Evolutionary conservation across 495 filamentous ascomycete species (phyloP).

Genomic region (Daldinia vernicosa): DNA sequence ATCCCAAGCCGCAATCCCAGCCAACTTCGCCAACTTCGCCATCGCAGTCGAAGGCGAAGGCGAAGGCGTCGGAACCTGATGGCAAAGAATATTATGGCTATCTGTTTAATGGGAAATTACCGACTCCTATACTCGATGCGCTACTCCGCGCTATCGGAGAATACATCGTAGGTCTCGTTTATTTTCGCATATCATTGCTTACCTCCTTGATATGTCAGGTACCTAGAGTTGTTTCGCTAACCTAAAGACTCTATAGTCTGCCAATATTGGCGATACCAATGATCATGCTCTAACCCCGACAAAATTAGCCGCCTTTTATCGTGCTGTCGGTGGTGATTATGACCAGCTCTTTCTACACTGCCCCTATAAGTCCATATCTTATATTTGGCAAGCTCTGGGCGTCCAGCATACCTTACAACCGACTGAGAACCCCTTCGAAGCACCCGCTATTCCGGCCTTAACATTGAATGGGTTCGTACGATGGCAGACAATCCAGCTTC

Average conservation of each 20-base stretch:
- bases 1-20: conserved; percentile 23
- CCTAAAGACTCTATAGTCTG: conserved; percentile 53
- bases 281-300: conserved; percentile 74
- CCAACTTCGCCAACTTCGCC: conserved; percentile 11
- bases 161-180: conserved; percentile 72
- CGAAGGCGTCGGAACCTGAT: conserved; percentile 22
- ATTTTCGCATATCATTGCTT: conserved; percentile 3
- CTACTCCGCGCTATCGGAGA: conserved; percentile 81
- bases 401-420: conserved; percentile 84
- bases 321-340: conserved; percentile 86
- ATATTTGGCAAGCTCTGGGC: conserved; percentile 90
- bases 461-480: conserved; percentile 84
- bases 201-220: not conserved
- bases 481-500: conserved; percentile 93
- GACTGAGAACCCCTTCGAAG: conserved; percentile 71
- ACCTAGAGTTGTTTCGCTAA: conserved; percentile 22
- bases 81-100: conserved; percentile 76
- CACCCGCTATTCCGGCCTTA: conserved; percentile 82
- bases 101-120: conserved; percentile 79
- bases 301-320: conserved; percentile 90
- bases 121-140: conserved; percentile 77
- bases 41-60: conserved; percentile 19
- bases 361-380: conserved; percentile 77
- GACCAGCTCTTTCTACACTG: conserved; percentile 85
- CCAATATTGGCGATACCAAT: conserved; percentile 71